These are phyloP conservation scores for Nemophila menziesii DNA, from an alignment of 257 asterid species.

Conservation along the genomic window DNA sequence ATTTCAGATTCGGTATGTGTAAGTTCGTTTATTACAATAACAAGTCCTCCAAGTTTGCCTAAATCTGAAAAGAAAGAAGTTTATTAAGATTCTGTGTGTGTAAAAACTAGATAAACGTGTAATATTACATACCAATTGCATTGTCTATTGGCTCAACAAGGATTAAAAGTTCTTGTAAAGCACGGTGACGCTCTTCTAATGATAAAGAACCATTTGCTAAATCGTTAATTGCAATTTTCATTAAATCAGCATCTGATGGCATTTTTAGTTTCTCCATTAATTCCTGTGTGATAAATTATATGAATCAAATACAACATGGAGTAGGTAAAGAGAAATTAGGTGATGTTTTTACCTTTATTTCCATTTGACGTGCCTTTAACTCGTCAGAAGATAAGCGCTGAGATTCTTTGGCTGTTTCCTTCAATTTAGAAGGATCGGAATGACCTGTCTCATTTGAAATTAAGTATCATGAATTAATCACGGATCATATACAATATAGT, in stretches of 20 bases:
- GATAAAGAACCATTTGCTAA: conserved; percentile 48
- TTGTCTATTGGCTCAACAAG: conserved; percentile 88
- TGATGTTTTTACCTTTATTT: conserved; percentile 40
- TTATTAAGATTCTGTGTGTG: background rate
- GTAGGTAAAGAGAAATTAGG: background rate
- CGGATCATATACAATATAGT: background rate
- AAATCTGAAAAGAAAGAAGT: conserved; percentile 29
- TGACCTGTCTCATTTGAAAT: conserved; percentile 36
- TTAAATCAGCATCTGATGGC: conserved; percentile 79
- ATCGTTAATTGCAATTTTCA: conserved; percentile 69
- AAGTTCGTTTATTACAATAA: conserved; percentile 40
- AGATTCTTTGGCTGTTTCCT: conserved; percentile 39
- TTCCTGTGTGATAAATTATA: conserved; percentile 26
- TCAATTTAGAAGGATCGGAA: conserved; percentile 70
- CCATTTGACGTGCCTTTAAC: conserved; percentile 50
- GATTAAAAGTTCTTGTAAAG: conserved; percentile 69
- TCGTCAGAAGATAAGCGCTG: conserved; percentile 59
- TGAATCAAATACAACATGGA: background rate
- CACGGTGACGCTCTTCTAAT: conserved; percentile 60
- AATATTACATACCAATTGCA: conserved; percentile 50
- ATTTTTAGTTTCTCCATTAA: conserved; percentile 56
- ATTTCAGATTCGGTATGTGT: conserved; percentile 36
- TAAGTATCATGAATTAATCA: background rate
- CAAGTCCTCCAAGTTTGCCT: conserved; percentile 68
- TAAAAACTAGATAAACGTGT: background rate